Conservation (phyloP, 495 filamentous ascomycete genomes). For the Patellaria atrata region DNA sequence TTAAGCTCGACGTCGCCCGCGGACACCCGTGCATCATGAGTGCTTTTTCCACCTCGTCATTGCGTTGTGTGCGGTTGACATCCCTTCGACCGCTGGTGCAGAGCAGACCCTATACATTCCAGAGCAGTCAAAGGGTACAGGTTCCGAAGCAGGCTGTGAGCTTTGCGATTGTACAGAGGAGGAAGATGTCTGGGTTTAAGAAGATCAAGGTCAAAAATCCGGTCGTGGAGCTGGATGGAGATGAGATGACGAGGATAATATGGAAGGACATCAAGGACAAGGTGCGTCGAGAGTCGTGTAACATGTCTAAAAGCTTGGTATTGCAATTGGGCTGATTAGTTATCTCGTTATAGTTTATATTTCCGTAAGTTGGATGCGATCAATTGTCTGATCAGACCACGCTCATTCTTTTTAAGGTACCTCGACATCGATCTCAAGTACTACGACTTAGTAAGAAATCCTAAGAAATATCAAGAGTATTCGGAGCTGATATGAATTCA, state of each 20-base stretch:
- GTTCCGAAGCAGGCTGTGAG: constrained; percentile 1
- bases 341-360: constrained; percentile 51
- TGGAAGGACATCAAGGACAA: constrained; percentile 98
- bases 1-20: too few relatives aligned
- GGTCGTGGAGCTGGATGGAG: constrained; percentile 85
- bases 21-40: too few relatives aligned
- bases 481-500: constrained; percentile 16
- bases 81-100: too few relatives aligned
- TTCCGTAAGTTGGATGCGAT: constrained; percentile 50
- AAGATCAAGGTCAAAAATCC: constrained; percentile 99
- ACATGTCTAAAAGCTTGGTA: constrained; percentile 1
- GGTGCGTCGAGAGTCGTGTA: constrained; percentile 29
- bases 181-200: constrained; percentile 21
- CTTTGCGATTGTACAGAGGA: constrained; percentile 5
- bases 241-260: constrained; percentile 99
- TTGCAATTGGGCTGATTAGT: neutral
- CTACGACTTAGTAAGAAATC: constrained; percentile 64
- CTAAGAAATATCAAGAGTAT: neutral
- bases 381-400: constrained; percentile 13
- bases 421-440: constrained; percentile 97
- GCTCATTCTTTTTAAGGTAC: constrained; percentile 37
- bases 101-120: too few relatives aligned
- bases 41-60: too few relatives aligned
- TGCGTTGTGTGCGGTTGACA: too few relatives aligned
- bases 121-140: too few relatives aligned